Evolutionary conservation across 2,329 filamentous ascomycete genomes (phyloP).

Genomic region (Colletotrichum cordylinicola): DNA sequence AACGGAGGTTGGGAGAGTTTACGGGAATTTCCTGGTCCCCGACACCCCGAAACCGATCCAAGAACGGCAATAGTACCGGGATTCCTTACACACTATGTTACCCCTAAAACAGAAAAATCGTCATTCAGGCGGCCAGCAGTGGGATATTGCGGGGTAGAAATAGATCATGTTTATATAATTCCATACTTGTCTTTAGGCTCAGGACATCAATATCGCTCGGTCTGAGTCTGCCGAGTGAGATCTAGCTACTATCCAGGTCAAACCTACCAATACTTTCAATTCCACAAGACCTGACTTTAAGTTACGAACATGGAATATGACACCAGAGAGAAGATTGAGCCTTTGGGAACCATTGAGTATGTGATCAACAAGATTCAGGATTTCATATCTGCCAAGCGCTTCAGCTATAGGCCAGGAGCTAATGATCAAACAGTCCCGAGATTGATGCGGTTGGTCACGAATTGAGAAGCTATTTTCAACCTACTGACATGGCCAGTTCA

Average conservation of each 20-base stretch:
- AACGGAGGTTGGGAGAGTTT: neutral
- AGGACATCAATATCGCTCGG: too few species aligned
- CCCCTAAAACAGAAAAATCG: neutral
- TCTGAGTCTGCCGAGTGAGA: neutral
- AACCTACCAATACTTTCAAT: neutral
- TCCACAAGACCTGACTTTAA: rapidly evolving
- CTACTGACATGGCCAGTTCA: neutral
- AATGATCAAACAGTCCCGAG: neutral
- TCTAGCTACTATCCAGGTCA: neutral
- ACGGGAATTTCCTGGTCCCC: neutral
- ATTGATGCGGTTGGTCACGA: neutral
- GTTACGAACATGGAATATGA: neutral
- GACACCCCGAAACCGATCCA: neutral
- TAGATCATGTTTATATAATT: neutral
- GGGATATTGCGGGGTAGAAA: neutral
- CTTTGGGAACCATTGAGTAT: neutral
- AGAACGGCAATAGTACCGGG: neutral
- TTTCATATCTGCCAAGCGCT: neutral
- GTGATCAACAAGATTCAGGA: rapidly evolving
- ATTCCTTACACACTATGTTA: neutral
- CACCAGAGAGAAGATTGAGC: neutral
- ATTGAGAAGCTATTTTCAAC: neutral
- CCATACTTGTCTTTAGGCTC: neutral
- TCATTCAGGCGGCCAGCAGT: neutral
- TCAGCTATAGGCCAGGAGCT: neutral